Percentiles rank a stretch among this genome's conserved stretches.
Evolutionary conservation across 495 filamentous ascomycete genomes (phyloP).

Genomic region (Neurospora sp.): DNA sequence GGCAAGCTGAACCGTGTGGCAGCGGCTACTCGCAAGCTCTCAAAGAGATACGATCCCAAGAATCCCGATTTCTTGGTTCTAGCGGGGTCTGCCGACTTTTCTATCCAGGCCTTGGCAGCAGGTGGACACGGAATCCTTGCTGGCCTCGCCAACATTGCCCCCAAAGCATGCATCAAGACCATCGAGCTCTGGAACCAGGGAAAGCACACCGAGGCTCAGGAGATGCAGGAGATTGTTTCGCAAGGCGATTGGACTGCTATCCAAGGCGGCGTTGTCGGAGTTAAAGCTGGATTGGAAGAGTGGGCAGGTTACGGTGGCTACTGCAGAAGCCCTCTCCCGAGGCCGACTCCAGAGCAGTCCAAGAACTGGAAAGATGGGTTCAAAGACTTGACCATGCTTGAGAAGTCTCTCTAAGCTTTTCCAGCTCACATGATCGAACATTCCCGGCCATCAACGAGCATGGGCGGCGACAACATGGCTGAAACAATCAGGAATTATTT

Average conservation of each 20-base stretch:
- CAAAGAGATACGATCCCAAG: conserved; percentile 56
- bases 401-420: conserved; percentile 32
- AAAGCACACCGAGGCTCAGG: conserved; percentile 60
- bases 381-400: conserved; percentile 62
- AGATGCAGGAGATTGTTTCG: conserved; percentile 69
- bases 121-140: conserved; percentile 81
- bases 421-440: not conserved
- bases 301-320: conserved; percentile 75
- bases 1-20: conserved; percentile 80
- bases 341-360: conserved; percentile 49
- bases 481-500: not conserved
- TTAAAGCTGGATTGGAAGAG: conserved; percentile 67
- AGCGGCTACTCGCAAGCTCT: conserved; percentile 62
- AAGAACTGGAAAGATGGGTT: conserved; percentile 59
- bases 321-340: conserved; percentile 67
- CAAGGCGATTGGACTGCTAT: conserved; percentile 83
- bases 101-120: conserved; percentile 70
- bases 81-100: conserved; percentile 86
- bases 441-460: not conserved
- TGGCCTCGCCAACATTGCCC: conserved; percentile 76
- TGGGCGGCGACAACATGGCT: not conserved
- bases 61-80: conserved; percentile 59
- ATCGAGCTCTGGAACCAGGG: conserved; percentile 63
- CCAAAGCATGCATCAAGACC: conserved; percentile 61
- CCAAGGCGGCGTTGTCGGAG: conserved; percentile 74